These are phyloP conservation scores for Leucosporidium creatinivorum DNA, from an alignment of 768 basidiomycete genomes.

Conservation along the genomic window DNA sequence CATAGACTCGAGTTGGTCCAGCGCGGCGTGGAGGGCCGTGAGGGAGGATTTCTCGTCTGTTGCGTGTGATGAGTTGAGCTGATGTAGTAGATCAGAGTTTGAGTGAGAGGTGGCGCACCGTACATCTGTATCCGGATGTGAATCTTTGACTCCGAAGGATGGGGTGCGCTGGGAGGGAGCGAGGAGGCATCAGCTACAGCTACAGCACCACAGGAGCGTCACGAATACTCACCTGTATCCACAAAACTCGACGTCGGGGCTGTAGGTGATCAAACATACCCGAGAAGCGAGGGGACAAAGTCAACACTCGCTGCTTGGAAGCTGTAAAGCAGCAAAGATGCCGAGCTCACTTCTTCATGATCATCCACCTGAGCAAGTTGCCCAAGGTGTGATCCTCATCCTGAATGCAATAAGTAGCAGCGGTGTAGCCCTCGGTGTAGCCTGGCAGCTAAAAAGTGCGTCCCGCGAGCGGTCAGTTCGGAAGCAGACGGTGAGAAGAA, in stretches of 20 bases:
- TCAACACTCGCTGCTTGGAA: conserved; percentile 1
- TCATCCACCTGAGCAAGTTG: conserved; percentile 90
- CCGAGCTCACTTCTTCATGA: conserved; percentile 88
- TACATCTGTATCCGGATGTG: conserved; percentile 99
- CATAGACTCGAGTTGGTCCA: conserved; percentile 34
- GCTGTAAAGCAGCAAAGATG: neutral
- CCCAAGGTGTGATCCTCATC: conserved; percentile 96
- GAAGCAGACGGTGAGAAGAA: no score
- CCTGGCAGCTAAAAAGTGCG: conserved; percentile 7
- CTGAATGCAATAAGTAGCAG: conserved; percentile 78
- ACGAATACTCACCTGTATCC: conserved; percentile 69
- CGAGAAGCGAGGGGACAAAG: neutral
- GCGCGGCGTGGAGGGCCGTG: conserved; percentile 28
- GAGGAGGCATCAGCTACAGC: neutral
- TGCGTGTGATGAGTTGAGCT: neutral
- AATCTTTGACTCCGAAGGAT: conserved; percentile 94
- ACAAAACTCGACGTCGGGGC: conserved; percentile 95
- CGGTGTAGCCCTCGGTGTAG: neutral
- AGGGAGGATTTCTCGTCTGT: conserved; percentile 75
- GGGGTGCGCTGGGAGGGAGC: conserved; percentile 58
- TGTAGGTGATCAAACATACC: conserved; percentile 39
- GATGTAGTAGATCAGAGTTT: no score
- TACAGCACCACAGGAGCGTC: neutral
- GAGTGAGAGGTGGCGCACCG: conserved; percentile 50
- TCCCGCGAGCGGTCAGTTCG: neutral